phyloP scores from a whole-genome alignment of 441 rosid genomes.

The Gossypium lobatum region DNA sequence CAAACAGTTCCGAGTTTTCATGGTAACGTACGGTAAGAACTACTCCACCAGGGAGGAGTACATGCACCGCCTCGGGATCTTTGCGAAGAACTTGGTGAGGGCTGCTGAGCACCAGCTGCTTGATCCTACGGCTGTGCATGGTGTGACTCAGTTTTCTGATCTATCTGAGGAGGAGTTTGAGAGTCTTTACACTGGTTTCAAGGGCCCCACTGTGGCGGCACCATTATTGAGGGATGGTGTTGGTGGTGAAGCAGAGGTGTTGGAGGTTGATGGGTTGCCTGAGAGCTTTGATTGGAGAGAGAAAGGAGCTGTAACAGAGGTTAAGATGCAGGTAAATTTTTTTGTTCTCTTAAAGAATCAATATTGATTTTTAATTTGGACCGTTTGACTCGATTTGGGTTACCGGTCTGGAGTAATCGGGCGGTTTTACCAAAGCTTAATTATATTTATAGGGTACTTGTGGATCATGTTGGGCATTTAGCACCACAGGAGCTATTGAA shows the following conservation, averaged over 20 bases:
- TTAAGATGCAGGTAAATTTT: slow-evolving; percentile 60
- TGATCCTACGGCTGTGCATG: slow-evolving; percentile 70
- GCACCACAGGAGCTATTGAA: slow-evolving; percentile 79
- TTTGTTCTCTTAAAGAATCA: no score
- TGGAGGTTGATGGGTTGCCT: slow-evolving; percentile 50
- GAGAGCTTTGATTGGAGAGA: slow-evolving; percentile 76
- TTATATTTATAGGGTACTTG: slow-evolving; percentile 52
- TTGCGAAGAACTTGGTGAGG: slow-evolving; percentile 53
- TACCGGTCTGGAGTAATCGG: no score
- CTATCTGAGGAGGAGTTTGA: slow-evolving; percentile 67
- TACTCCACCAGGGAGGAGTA: slow-evolving; percentile 59
- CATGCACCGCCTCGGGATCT: slow-evolving; percentile 62
- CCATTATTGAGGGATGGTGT: background rate
- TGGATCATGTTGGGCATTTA: slow-evolving; percentile 94
- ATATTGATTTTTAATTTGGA: no score
- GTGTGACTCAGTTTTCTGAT: slow-evolving; percentile 75
- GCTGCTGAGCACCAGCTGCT: slow-evolving; percentile 74
- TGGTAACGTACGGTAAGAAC: slow-evolving; percentile 44
- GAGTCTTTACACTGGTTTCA: slow-evolving; percentile 54
- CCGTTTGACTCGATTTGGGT: no score
- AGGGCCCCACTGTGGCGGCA: slow-evolving; percentile 4
- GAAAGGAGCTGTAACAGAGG: slow-evolving; percentile 77
- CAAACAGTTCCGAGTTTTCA: slow-evolving; percentile 44
- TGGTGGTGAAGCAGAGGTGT: slow-evolving; percentile 16
- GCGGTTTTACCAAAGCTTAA: background rate